phyloP scores from a whole-genome alignment of 2,329 filamentous ascomycete genomes.

The Trichoderma aggressivum region DNA sequence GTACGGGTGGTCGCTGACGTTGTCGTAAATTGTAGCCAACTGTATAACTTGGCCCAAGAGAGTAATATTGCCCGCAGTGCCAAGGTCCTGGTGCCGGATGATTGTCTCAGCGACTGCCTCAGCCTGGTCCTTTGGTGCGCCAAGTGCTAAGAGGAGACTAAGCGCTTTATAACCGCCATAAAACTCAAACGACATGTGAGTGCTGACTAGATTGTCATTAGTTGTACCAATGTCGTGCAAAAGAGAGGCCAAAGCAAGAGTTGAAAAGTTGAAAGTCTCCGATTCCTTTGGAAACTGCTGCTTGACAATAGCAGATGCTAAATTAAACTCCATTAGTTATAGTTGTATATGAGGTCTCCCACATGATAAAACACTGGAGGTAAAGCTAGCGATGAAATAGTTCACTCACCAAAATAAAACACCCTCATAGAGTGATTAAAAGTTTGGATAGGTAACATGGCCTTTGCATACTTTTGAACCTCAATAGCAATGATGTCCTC shows the following conservation, averaged over 20 bases:
- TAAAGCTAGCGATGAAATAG: not conserved
- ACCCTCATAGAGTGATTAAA: not conserved
- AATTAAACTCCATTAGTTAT: not conserved
- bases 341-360: not conserved
- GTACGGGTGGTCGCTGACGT: not conserved
- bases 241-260: not conserved
- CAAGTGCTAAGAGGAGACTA: not conserved
- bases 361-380: not conserved
- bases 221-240: not conserved
- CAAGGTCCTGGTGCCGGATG: not conserved
- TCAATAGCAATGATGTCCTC: not conserved
- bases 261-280: not conserved
- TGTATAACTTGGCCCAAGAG: not conserved
- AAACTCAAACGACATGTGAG: not conserved
- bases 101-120: not conserved
- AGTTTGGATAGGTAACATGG: not conserved
- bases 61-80: not conserved
- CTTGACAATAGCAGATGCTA: not conserved
- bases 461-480: not conserved
- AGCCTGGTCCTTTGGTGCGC: not conserved
- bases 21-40: not conserved
- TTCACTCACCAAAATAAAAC: not conserved
- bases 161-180: not conserved
- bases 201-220: not conserved
- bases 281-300: not conserved